A percentile compares a stretch with the other conserved stretches of the same genome.
Evolutionary conservation across 805 yeast genomes (phyloP).

Genomic region (Cyberlindnera sargentensis): DNA sequence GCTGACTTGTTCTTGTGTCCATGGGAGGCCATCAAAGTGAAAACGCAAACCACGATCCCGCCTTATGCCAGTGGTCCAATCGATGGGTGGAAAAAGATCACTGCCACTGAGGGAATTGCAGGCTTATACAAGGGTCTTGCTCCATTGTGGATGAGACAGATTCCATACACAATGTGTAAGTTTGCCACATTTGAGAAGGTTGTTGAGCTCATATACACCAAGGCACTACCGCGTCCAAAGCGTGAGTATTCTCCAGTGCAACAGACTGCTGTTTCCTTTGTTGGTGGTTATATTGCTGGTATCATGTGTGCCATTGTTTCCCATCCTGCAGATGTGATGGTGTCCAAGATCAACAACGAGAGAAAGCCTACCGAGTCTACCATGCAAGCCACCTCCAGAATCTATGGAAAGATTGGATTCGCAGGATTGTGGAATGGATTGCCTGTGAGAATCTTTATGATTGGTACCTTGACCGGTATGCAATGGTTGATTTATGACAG

Average conservation of each 20-base stretch:
- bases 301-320: slow-evolving; percentile 92
- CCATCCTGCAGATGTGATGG: slow-evolving; percentile 99
- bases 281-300: slow-evolving; percentile 97
- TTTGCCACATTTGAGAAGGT: slow-evolving; percentile 92
- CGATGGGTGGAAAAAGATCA: slow-evolving; percentile 62
- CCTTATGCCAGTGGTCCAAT: slow-evolving; percentile 62
- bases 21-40: slow-evolving; percentile 90
- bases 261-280: slow-evolving; percentile 92
- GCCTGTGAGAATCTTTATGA: slow-evolving; percentile 90
- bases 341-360: slow-evolving; percentile 80
- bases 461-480: slow-evolving; percentile 94
- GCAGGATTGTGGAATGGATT: slow-evolving; percentile 92
- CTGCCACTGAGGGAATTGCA: slow-evolving; percentile 59
- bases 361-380: slow-evolving; percentile 57
- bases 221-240: slow-evolving; percentile 64
- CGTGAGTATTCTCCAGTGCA: slow-evolving; percentile 61
- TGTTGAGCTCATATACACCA: slow-evolving; percentile 66
- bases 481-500: slow-evolving; percentile 97
- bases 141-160: slow-evolving; percentile 94
- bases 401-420: slow-evolving; percentile 81
- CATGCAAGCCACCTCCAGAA: slow-evolving; percentile 61
- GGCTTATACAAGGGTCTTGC: slow-evolving; percentile 83
- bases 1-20: slow-evolving; percentile 92
- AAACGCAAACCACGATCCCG: slow-evolving; percentile 88
- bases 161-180: slow-evolving; percentile 98